A percentile compares a stretch with the other conserved stretches of the same genome.
These are phyloP conservation scores for Psidium guajava DNA, from an alignment of 345 rosid genomes.

Conservation along the genomic window DNA sequence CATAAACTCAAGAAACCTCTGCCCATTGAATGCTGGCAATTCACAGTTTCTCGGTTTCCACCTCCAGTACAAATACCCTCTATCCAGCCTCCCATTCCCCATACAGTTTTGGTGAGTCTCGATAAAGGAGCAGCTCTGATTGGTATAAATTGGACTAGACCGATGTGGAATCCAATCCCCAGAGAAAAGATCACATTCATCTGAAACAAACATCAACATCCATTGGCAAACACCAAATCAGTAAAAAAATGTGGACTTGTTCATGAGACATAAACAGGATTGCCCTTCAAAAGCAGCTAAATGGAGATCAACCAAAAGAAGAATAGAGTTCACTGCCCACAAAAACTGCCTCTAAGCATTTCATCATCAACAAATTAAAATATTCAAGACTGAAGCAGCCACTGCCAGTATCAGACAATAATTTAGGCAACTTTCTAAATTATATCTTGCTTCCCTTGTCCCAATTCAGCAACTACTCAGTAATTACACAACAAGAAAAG, in stretches of 20 bases:
- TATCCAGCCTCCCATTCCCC: constrained; percentile 81
- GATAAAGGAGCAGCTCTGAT: constrained; percentile 47
- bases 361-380: background rate
- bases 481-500: background rate
- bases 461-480: background rate
- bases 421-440: background rate
- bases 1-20: constrained; percentile 60
- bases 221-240: constrained; percentile 7
- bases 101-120: constrained; percentile 89
- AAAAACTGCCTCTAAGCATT: background rate
- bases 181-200: constrained; percentile 57
- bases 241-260: background rate
- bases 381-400: background rate
- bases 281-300: background rate
- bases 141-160: constrained; percentile 70
- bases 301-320: background rate
- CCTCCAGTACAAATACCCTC: constrained; percentile 71
- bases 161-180: constrained; percentile 84
- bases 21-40: constrained; percentile 60
- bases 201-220: constrained; percentile 5
- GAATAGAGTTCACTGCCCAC: background rate
- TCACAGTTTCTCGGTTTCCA: constrained; percentile 77
- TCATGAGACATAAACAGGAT: background rate
- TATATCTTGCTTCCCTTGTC: background rate
- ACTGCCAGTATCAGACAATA: background rate